phyloP scores from a whole-genome alignment of 1,139 yeast genomes.

The Pichia sp. region DNA sequence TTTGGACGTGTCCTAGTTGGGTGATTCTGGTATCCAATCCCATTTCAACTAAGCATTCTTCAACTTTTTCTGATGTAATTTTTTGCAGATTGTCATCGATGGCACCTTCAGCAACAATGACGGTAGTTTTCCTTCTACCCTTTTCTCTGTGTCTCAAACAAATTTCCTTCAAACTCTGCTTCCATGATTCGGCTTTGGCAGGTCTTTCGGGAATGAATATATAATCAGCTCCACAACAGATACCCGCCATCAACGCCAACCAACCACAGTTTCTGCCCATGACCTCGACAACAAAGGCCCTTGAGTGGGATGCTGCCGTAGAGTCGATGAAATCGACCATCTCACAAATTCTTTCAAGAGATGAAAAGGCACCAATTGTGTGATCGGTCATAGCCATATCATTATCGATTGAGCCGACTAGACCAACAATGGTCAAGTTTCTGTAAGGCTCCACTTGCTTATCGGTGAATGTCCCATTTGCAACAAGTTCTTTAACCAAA shows the following conservation, averaged over 20 bases:
- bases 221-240: conserved; percentile 92
- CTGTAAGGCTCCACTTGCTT: conserved; percentile 58
- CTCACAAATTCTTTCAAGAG: conserved; percentile 88
- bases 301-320: conserved; percentile 92
- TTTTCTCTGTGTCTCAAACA: conserved; percentile 71
- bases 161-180: conserved; percentile 66
- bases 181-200: conserved; percentile 66
- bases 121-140: conserved; percentile 92
- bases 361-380: conserved; percentile 93
- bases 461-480: conserved; percentile 48
- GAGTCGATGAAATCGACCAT: conserved; percentile 95
- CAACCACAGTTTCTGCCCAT: conserved; percentile 99
- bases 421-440: conserved; percentile 84
- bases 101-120: conserved; percentile 97
- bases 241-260: conserved; percentile 95
- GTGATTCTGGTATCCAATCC: conserved; percentile 94
- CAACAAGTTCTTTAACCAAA: conserved; percentile 64
- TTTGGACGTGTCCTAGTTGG: conserved; percentile 93
- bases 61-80: conserved; percentile 74
- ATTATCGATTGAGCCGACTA: conserved; percentile 95
- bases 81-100: conserved; percentile 78
- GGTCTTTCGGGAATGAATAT: conserved; percentile 91
- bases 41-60: conserved; percentile 70
- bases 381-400: conserved; percentile 97
- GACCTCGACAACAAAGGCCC: conserved; percentile 96